Evolutionary conservation across 129 eudicot genomes (phyloP).

Genomic region (Tanacetum coccineum): DNA sequence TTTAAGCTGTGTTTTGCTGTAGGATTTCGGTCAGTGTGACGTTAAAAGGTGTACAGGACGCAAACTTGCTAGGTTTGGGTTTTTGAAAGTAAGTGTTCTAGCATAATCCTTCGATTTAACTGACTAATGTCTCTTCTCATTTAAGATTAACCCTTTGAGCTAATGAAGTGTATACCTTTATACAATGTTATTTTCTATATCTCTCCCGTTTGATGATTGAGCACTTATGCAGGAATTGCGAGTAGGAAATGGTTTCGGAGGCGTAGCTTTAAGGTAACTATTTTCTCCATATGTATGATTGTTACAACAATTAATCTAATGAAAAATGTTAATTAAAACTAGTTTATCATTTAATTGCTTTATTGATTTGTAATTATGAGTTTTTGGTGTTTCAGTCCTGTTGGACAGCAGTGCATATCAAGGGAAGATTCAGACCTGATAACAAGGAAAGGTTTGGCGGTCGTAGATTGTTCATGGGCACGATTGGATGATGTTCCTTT

Average conservation of each 20-base stretch:
- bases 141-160: neutral
- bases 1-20: slow-evolving; percentile 32
- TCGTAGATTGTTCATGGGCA: slow-evolving; percentile 99
- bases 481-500: slow-evolving; percentile 94
- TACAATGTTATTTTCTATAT: neutral
- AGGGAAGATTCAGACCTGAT: slow-evolving; percentile 77
- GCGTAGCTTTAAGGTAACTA: slow-evolving; percentile 71
- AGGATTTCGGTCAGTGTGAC: slow-evolving; percentile 99
- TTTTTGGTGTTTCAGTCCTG: slow-evolving; percentile 53
- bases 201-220: slow-evolving; percentile 13
- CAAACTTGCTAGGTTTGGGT: slow-evolving; percentile 84
- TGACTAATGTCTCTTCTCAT: neutral
- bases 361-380: slow-evolving; percentile 4
- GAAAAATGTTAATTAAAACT: neutral
- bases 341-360: neutral
- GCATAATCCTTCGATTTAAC: neutral
- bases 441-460: slow-evolving; percentile 79
- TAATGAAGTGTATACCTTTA: neutral
- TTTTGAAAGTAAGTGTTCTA: slow-evolving; percentile 62
- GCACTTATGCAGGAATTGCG: slow-evolving; percentile 70
- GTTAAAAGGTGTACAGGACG: slow-evolving; percentile 98
- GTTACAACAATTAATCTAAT: neutral
- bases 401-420: slow-evolving; percentile 88
- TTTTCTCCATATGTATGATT: neutral
- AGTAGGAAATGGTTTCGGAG: slow-evolving; percentile 90